These are phyloP conservation scores for Durio zibethinus DNA, from an alignment of 345 rosid species.

Conservation along the genomic window DNA sequence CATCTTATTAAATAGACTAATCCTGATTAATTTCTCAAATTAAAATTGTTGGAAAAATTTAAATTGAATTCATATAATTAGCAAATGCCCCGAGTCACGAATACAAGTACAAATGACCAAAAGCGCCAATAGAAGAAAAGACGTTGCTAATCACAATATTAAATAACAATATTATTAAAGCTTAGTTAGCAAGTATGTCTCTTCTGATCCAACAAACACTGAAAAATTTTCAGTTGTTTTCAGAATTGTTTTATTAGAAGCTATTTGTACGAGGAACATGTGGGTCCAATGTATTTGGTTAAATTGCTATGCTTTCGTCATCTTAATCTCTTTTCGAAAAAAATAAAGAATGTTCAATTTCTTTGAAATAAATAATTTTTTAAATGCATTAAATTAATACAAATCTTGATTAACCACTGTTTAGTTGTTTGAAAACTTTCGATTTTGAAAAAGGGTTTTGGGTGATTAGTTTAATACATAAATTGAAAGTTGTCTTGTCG, in stretches of 20 bases:
- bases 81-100: no score
- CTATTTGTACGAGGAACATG: conserved; percentile 23
- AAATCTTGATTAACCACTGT: conserved; percentile 1
- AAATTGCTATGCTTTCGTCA: conserved; percentile 36
- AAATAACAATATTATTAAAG: not conserved
- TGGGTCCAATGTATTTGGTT: conserved; percentile 21
- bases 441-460: conserved; percentile 20
- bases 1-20: no score
- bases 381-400: not conserved
- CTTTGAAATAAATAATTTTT: not conserved
- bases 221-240: not conserved
- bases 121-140: not conserved
- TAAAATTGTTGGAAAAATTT: no score
- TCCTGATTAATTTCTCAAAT: no score
- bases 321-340: not conserved
- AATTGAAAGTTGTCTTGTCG: conserved; percentile 14
- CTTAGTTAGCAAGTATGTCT: not conserved
- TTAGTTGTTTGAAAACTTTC: conserved; percentile 16
- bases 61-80: no score
- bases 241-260: not conserved
- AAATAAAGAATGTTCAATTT: not conserved
- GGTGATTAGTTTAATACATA: conserved; percentile 8
- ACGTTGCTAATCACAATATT: not conserved
- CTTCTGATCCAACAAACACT: conserved; percentile 1
- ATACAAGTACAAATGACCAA: not conserved